Evolutionary conservation across 2,329 filamentous ascomycete genomes (phyloP).

Genomic region (Ophiostoma sp.): DNA sequence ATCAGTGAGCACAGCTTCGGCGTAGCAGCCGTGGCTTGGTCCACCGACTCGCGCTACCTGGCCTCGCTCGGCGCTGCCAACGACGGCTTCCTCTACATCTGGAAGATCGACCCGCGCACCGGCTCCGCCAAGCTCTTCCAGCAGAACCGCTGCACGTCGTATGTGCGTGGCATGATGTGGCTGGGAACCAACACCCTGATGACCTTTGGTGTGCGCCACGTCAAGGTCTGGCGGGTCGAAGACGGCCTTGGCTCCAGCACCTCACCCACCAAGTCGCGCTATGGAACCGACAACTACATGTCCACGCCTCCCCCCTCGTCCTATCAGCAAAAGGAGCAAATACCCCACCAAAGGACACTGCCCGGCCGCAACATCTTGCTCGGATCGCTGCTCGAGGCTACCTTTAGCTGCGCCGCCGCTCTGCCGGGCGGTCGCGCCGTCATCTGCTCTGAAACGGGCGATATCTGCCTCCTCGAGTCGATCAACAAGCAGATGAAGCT

Average conservation of each 20-base stretch:
- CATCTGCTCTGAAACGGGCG: slow-evolving; percentile 79
- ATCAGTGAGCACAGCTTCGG: slow-evolving; percentile 88
- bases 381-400: slow-evolving; percentile 73
- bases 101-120: slow-evolving; percentile 76
- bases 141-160: slow-evolving; percentile 86
- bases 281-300: slow-evolving; percentile 45
- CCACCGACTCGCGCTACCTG: slow-evolving; percentile 75
- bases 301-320: slow-evolving; percentile 34
- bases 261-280: slow-evolving; percentile 56
- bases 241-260: slow-evolving; percentile 46
- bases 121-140: slow-evolving; percentile 74
- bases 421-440: slow-evolving; percentile 71
- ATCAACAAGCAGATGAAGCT: slow-evolving; percentile 66
- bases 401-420: slow-evolving; percentile 70
- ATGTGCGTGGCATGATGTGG: slow-evolving; percentile 83
- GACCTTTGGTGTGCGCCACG: slow-evolving; percentile 82
- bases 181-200: slow-evolving; percentile 73
- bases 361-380: slow-evolving; percentile 83
- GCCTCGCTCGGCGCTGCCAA: slow-evolving; percentile 85
- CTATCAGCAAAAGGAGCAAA: slow-evolving; percentile 20
- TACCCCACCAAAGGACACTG: slow-evolving; percentile 58
- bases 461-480: slow-evolving; percentile 84
- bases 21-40: slow-evolving; percentile 84
- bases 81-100: slow-evolving; percentile 90
- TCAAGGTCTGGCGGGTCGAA: slow-evolving; percentile 88